These are phyloP conservation scores for Polyporus arcularius DNA, from an alignment of 768 basidiomycete genomes.

Conservation along the genomic window DNA sequence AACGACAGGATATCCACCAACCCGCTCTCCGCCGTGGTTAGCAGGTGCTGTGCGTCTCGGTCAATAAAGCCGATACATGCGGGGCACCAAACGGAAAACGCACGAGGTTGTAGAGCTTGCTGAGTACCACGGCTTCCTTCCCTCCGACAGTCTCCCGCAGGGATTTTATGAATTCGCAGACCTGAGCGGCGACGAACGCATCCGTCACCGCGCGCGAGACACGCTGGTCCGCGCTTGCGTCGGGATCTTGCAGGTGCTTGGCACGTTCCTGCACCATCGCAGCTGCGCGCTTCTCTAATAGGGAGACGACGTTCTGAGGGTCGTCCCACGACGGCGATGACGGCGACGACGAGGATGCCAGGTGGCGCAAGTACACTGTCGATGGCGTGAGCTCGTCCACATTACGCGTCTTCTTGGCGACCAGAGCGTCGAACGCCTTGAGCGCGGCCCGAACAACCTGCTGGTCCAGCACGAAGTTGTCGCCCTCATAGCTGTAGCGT, in stretches of 20 bases:
- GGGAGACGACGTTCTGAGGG: conserved; percentile 40
- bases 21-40: conserved; percentile 55
- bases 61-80: neutral
- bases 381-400: conserved; percentile 45
- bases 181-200: conserved; percentile 62
- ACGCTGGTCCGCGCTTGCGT: conserved; percentile 58
- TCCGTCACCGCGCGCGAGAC: conserved; percentile 67
- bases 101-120: conserved; percentile 48
- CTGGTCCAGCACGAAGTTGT: conserved; percentile 75
- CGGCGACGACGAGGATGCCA: conserved; percentile 24
- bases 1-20: conserved; percentile 64
- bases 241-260: conserved; percentile 36
- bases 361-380: conserved; percentile 56
- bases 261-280: conserved; percentile 50
- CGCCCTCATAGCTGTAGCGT: conserved; percentile 64
- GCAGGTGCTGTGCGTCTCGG: conserved; percentile 50
- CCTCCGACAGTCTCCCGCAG: conserved; percentile 25
- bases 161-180: conserved; percentile 47
- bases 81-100: conserved; percentile 10
- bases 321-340: conserved; percentile 24
- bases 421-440: conserved; percentile 51
- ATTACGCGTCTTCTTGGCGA: conserved; percentile 30
- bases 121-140: conserved; percentile 23
- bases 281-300: conserved; percentile 70
- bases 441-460: conserved; percentile 75